These are phyloP conservation scores for Talaromyces stipitatus DNA, from an alignment of 495 filamentous ascomycete genomes.

Conservation along the genomic window DNA sequence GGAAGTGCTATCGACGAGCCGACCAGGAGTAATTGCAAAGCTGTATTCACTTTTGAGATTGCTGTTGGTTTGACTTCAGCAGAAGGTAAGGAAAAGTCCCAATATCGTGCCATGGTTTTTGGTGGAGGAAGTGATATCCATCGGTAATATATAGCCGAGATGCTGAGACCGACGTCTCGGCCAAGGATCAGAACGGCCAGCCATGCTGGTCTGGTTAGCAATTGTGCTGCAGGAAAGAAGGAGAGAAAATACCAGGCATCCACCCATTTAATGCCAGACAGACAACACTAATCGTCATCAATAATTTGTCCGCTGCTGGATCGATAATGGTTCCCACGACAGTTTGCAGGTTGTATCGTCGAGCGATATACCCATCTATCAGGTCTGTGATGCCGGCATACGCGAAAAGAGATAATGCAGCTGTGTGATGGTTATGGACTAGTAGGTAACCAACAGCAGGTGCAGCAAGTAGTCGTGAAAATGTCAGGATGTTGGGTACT, in stretches of 20 bases:
- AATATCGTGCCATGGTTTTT: slow-evolving; percentile 89
- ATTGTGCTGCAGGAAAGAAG: neutral
- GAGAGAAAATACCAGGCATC: slow-evolving; percentile 53
- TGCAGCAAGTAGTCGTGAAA: slow-evolving; percentile 74
- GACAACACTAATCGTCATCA: slow-evolving; percentile 89
- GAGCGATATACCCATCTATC: slow-evolving; percentile 86
- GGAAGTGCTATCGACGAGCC: slow-evolving; percentile 70
- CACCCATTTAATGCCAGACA: slow-evolving; percentile 73
- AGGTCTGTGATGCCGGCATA: slow-evolving; percentile 90
- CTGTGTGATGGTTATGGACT: slow-evolving; percentile 67
- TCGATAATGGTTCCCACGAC: slow-evolving; percentile 96
- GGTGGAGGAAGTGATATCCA: slow-evolving; percentile 90
- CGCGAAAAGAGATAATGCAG: slow-evolving; percentile 75
- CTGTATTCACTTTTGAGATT: slow-evolving; percentile 87
- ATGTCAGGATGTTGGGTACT: slow-evolving; percentile 84
- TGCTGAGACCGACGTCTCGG: slow-evolving; percentile 76
- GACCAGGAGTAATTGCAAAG: slow-evolving; percentile 70
- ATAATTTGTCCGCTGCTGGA: slow-evolving; percentile 89
- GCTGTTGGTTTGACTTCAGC: slow-evolving; percentile 89
- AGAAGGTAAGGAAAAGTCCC: slow-evolving; percentile 91
- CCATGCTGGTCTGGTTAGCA: slow-evolving; percentile 50
- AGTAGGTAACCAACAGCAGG: slow-evolving; percentile 87
- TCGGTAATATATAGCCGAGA: slow-evolving; percentile 88
- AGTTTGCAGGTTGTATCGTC: slow-evolving; percentile 77
- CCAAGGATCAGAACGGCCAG: slow-evolving; percentile 84